A percentile compares a stretch with the other conserved stretches of the same genome.
phyloP scores from a whole-genome alignment of 2,329 filamentous ascomycete genomes.

The Passalora sequoiae region DNA sequence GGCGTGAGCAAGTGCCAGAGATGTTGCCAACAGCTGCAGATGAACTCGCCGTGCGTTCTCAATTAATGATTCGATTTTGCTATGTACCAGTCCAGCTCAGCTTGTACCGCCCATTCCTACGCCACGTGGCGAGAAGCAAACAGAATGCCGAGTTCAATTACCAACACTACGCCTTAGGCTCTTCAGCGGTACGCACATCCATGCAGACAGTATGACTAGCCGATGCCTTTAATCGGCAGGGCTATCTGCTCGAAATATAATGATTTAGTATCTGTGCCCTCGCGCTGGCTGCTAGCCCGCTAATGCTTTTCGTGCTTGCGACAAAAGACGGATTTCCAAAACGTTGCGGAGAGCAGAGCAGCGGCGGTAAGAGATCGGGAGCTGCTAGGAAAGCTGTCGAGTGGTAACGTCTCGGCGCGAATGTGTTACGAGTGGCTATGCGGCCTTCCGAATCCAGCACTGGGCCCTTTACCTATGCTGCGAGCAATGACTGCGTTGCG shows the following conservation, averaged over 20 bases:
- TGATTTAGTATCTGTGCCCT: slow-evolving; percentile 19
- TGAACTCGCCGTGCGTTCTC: slow-evolving; percentile 6
- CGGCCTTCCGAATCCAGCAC: not conserved
- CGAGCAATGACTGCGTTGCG: no score
- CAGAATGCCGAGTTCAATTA: slow-evolving; percentile 12
- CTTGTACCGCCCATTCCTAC: slow-evolving; percentile 24
- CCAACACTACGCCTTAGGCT: slow-evolving; percentile 20
- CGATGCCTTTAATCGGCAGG: slow-evolving; percentile 16
- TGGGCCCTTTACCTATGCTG: not conserved
- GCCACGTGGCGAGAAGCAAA: slow-evolving; percentile 16
- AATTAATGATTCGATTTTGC: slow-evolving; percentile 21
- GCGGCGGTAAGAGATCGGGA: slow-evolving; percentile 4
- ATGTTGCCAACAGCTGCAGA: slow-evolving; percentile 1
- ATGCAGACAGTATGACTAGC: slow-evolving; percentile 23
- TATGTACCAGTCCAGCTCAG: slow-evolving; percentile 21
- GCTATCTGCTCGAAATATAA: slow-evolving; percentile 17
- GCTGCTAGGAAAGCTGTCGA: slow-evolving; percentile 3
- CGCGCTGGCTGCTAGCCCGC: slow-evolving; percentile 13
- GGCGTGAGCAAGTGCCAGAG: slow-evolving; percentile 5
- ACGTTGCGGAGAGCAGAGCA: slow-evolving; percentile 12
- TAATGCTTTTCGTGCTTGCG: slow-evolving; percentile 21
- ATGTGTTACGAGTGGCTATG: slow-evolving; percentile 5
- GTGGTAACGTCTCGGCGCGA: not conserved
- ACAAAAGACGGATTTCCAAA: slow-evolving; percentile 12
- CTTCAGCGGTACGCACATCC: slow-evolving; percentile 20